A percentile compares a stretch with the other conserved stretches of the same genome.
Evolutionary conservation across 345 rosid species (phyloP).

Genomic region (Physaria fendleri): DNA sequence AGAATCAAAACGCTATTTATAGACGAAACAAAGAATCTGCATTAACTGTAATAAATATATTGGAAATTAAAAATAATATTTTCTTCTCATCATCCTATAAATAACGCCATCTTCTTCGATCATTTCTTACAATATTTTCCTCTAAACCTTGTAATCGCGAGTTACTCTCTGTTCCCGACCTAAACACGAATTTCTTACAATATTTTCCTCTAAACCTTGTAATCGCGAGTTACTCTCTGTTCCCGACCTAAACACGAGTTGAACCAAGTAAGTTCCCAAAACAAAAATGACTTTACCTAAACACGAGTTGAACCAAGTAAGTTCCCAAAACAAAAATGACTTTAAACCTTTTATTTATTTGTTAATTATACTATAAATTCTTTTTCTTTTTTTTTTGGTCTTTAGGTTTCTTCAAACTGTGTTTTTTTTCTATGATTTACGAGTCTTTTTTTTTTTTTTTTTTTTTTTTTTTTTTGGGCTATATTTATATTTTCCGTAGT

Average conservation of each 20-base stretch:
- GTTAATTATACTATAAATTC: neutral
- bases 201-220: neutral
- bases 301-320: slow-evolving; percentile 20
- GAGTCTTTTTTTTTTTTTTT: too few relatives aligned
- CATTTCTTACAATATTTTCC: neutral
- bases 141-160: neutral
- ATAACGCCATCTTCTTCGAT: neutral
- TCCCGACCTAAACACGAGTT: neutral
- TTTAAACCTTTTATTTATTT: neutral
- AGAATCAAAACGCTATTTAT: slow-evolving; percentile 6
- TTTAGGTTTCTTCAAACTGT: neutral
- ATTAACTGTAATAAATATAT: neutral
- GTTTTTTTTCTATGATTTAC: neutral
- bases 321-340: neutral
- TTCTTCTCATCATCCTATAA: slow-evolving; percentile 1
- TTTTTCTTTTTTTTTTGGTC: neutral
- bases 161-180: neutral
- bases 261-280: slow-evolving; percentile 13
- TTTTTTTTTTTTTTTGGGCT: neutral
- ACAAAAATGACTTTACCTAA: neutral
- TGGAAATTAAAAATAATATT: neutral
- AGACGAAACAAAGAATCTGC: slow-evolving; percentile 10
- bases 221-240: neutral
- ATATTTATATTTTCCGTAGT: neutral
- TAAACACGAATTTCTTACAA: neutral